Conservation (phyloP, 768 basidiomycete species). For the Hygrophorus russula region DNA sequence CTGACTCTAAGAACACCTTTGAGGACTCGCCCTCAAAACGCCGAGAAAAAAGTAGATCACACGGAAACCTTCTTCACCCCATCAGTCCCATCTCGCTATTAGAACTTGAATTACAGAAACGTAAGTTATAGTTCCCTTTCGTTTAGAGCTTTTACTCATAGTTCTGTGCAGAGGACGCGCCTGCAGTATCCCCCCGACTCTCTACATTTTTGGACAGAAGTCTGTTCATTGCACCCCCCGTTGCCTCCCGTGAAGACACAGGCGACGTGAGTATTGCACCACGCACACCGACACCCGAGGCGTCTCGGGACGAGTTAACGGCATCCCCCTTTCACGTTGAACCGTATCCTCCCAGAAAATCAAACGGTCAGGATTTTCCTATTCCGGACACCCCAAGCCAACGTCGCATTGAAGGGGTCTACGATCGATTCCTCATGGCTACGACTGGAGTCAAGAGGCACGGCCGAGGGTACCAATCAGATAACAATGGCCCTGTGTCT, state of each 20-base stretch:
- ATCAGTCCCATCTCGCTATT: conserved; percentile 58
- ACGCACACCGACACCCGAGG: conserved; percentile 18
- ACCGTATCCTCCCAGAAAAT: conserved; percentile 45
- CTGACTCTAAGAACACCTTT: conserved; percentile 10
- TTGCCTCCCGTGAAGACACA: conserved; percentile 28
- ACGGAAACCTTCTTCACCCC: conserved; percentile 52
- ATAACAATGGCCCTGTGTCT: conserved; percentile 35
- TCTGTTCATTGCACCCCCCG: conserved; percentile 50
- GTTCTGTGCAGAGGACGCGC: conserved; percentile 12
- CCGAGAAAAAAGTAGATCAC: conserved; percentile 56
- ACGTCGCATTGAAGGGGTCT: conserved; percentile 60
- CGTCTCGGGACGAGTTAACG: conserved; percentile 39
- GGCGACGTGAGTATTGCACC: conserved; percentile 18
- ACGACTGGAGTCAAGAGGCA: conserved; percentile 71
- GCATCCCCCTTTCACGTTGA: conserved; percentile 55
- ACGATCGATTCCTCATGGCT: conserved; percentile 77
- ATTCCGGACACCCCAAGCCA: conserved; percentile 45
- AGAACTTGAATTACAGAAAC: conserved; percentile 51
- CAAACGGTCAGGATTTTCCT: conserved; percentile 19
- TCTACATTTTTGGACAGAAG: conserved; percentile 60
- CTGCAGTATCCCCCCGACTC: conserved; percentile 40
- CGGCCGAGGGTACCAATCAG: conserved; percentile 75
- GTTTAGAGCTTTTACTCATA: not conserved
- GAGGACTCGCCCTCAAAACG: conserved; percentile 49
- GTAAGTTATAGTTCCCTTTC: conserved; percentile 25